A percentile compares a stretch with the other conserved stretches of the same genome.
These are phyloP conservation scores for Mortierella sp. DNA, from an alignment of 371 early-diverging fungal species.

Conservation along the genomic window DNA sequence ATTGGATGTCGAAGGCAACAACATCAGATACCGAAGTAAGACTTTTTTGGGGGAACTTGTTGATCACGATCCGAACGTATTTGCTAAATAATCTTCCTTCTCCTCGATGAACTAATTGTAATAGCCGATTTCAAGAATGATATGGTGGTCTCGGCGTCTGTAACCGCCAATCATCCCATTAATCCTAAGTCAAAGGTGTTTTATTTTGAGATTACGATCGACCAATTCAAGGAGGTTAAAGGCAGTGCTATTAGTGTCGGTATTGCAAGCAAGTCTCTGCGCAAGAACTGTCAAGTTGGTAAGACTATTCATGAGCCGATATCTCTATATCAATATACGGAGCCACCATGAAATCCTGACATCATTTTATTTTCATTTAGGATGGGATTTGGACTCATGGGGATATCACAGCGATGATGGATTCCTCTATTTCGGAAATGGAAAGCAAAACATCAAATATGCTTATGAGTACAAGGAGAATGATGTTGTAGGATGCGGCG, in stretches of 20 bases:
- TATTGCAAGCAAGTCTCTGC: constrained; percentile 45
- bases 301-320: constrained; percentile 1
- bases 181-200: constrained; percentile 39
- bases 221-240: constrained; percentile 47
- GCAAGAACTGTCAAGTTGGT: constrained; percentile 56
- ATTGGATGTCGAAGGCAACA: constrained; percentile 49
- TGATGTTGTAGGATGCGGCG: constrained; percentile 46
- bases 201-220: constrained; percentile 49
- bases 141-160: constrained; percentile 50
- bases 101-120: not conserved
- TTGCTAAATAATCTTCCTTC: not conserved
- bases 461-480: constrained; percentile 35
- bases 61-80: no score
- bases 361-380: constrained; percentile 1
- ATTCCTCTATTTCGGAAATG: constrained; percentile 48
- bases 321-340: not conserved
- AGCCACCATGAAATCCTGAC: not conserved
- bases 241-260: constrained; percentile 52
- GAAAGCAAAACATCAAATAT: constrained; percentile 41
- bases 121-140: constrained; percentile 54
- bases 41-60: not conserved
- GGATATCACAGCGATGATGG: constrained; percentile 53
- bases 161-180: constrained; percentile 53
- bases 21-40: constrained; percentile 47
- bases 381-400: constrained; percentile 55